These are phyloP conservation scores for Xylogone sp. DNA, from an alignment of 2,329 filamentous ascomycete species.

Conservation along the genomic window DNA sequence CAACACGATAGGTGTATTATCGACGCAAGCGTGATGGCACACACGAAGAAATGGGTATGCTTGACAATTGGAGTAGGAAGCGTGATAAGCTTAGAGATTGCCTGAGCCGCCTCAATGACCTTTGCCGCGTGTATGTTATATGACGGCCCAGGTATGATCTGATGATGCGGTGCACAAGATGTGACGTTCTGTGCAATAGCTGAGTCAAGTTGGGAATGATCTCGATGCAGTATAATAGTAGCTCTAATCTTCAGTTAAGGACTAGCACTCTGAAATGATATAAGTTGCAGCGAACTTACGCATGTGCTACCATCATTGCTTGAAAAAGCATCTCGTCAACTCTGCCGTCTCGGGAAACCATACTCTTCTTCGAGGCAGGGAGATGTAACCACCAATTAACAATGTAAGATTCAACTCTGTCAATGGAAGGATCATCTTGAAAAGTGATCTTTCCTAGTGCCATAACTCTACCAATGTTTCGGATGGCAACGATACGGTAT, in stretches of 20 bases:
- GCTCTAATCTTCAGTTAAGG: conserved; percentile 34
- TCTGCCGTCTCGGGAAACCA: conserved; percentile 64
- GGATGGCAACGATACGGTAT: conserved; percentile 77
- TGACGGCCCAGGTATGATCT: conserved; percentile 17
- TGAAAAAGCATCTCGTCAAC: conserved; percentile 92
- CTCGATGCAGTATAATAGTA: conserved; percentile 75
- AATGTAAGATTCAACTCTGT: conserved; percentile 53
- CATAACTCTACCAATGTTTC: conserved; percentile 76
- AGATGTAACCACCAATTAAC: conserved; percentile 78
- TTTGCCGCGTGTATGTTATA: conserved; percentile 64
- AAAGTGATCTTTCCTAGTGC: conserved; percentile 48
- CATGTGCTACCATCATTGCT: conserved; percentile 72
- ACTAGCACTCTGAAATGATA: neutral
- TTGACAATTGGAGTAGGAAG: conserved; percentile 67
- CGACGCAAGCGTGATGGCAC: conserved; percentile 72
- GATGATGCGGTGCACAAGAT: conserved; percentile 57
- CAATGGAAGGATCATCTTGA: conserved; percentile 47
- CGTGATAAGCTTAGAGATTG: conserved; percentile 71
- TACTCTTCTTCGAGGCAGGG: conserved; percentile 65
- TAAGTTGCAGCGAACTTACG: conserved; percentile 18
- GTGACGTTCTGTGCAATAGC: conserved; percentile 54
- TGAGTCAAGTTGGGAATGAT: conserved; percentile 69
- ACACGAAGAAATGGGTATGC: conserved; percentile 83
- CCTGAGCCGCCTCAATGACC: conserved; percentile 73
- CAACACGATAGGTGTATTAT: conserved; percentile 81